These are phyloP conservation scores for Corylus heterophylla DNA, from an alignment of 306 rosid genomes.

Conservation along the genomic window DNA sequence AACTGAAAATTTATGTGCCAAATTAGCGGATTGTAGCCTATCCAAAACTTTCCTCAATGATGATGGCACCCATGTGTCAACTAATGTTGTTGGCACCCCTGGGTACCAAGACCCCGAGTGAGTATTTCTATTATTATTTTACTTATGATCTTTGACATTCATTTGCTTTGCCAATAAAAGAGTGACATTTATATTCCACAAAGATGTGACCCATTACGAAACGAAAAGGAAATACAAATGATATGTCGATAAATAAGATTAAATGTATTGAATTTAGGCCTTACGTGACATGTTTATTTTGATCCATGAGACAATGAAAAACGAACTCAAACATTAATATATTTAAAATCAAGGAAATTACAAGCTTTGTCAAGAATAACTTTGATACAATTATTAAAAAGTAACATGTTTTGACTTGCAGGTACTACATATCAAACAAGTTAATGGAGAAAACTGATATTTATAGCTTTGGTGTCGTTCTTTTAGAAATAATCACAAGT, in stretches of 20 bases:
- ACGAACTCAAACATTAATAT: too few species aligned
- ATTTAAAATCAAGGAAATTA: too few species aligned
- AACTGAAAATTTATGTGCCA: constrained; percentile 38
- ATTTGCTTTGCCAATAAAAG: too few species aligned
- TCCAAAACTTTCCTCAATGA: constrained; percentile 36
- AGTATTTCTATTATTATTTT: neutral
- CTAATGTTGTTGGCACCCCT: constrained; percentile 41
- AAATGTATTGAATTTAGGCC: too few species aligned
- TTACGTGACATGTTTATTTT: too few species aligned
- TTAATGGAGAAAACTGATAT: constrained; percentile 21
- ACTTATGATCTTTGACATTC: neutral
- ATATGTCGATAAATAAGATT: neutral
- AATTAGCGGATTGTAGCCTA: constrained; percentile 51
- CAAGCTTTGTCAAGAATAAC: too few species aligned
- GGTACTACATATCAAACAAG: neutral
- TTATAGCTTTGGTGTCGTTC: constrained; percentile 27
- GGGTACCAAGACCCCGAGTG: constrained; percentile 51
- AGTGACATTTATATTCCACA: too few species aligned
- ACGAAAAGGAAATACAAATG: too few species aligned
- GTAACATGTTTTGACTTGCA: neutral
- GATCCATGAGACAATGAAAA: too few species aligned
- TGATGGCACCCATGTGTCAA: constrained; percentile 32
- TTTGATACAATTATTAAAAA: neutral
- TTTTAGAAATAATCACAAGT: constrained; percentile 14
- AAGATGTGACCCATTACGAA: too few species aligned